These are phyloP conservation scores for Chlorencoelia australis DNA, from an alignment of 2,329 filamentous ascomycete species.

Conservation along the genomic window DNA sequence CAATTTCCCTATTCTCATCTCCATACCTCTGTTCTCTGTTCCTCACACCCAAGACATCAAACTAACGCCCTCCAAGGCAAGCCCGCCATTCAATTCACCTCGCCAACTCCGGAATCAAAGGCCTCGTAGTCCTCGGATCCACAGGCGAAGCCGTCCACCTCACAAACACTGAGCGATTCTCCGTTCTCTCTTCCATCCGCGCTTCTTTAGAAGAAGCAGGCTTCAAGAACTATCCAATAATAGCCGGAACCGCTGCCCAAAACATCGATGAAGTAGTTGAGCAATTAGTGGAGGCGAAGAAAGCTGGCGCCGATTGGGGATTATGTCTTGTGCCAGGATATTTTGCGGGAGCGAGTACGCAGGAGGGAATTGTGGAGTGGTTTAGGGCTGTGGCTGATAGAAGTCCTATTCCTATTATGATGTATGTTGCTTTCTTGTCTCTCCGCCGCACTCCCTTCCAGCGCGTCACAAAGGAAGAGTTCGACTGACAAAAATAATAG, in stretches of 20 bases:
- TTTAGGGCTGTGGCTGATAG: conserved; percentile 4
- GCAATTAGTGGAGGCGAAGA: conserved; percentile 38
- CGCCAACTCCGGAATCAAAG: conserved; percentile 46
- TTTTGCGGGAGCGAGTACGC: conserved; percentile 47
- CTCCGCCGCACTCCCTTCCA: background rate
- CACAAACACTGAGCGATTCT: conserved; percentile 43
- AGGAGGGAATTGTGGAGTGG: conserved; percentile 44
- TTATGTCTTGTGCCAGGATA: conserved; percentile 55
- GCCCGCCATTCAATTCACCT: conserved; percentile 48
- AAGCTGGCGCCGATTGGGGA: conserved; percentile 51
- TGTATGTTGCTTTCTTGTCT: background rate
- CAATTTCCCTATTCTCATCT: too few species aligned
- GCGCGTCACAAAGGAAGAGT: too few species aligned
- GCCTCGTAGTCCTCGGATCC: conserved; percentile 51
- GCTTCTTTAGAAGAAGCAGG: conserved; percentile 44
- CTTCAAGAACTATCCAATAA: conserved; percentile 48
- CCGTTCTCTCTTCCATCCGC: conserved; percentile 43
- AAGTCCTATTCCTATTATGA: conserved; percentile 7
- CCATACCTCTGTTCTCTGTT: too few species aligned
- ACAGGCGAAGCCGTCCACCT: conserved; percentile 56
- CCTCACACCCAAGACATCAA: too few species aligned
- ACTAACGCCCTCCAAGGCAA: conserved; percentile 46
- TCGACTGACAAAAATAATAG: conserved; percentile 18
- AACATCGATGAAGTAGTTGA: conserved; percentile 45
- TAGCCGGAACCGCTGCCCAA: conserved; percentile 47